phyloP scores from a whole-genome alignment of 306 rosid species.

The Ormosia emarginata region DNA sequence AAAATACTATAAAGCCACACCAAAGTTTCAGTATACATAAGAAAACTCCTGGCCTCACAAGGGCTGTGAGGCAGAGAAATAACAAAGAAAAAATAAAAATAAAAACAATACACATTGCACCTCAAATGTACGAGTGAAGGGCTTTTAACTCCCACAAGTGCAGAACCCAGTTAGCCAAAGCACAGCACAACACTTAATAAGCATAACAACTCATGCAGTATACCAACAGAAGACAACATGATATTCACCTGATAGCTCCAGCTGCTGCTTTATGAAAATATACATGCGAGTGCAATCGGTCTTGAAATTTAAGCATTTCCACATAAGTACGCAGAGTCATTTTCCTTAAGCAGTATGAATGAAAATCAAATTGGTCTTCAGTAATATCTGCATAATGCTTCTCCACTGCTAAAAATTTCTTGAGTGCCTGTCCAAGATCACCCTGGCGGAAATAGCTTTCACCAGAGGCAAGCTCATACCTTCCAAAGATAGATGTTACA shows the following conservation, averaged over 20 bases:
- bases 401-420: constrained; percentile 91
- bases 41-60: background rate
- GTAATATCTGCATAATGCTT: constrained; percentile 96
- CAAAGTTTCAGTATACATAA: background rate
- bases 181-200: background rate
- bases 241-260: constrained; percentile 84
- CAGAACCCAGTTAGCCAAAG: constrained; percentile 8
- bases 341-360: constrained; percentile 96
- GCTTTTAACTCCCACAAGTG: background rate
- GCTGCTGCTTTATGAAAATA: constrained; percentile 97
- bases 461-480: constrained; percentile 98
- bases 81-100: background rate
- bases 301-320: constrained; percentile 98
- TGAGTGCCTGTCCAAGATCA: constrained; percentile 84
- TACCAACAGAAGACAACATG: constrained; percentile 6
- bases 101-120: background rate
- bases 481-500: constrained; percentile 29
- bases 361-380: constrained; percentile 98
- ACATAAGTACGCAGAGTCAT: constrained; percentile 96
- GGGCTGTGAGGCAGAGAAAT: background rate
- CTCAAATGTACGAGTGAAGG: background rate
- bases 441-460: constrained; percentile 96
- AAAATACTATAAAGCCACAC: background rate
- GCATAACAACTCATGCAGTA: constrained; percentile 11
- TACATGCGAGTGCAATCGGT: constrained; percentile 85